A percentile compares a stretch with the other conserved stretches of the same genome.
Conservation (phyloP, 2,329 filamentous ascomycete genomes). For the Dichotomopilus funicola region DNA sequence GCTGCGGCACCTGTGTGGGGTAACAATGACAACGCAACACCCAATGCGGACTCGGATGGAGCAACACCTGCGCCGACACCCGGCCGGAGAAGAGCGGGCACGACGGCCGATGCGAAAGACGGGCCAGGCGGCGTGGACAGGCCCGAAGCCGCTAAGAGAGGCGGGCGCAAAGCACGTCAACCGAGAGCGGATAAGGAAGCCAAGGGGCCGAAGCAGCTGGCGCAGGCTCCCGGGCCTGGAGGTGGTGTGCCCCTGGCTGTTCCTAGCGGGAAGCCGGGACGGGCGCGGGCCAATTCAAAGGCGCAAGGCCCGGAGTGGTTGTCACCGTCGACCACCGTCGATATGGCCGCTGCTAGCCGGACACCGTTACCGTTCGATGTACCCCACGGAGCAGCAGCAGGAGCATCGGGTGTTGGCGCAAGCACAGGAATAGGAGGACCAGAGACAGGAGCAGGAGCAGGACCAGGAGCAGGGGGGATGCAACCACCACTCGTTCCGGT, state of each 20-base stretch:
- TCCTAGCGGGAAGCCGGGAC: conserved; percentile 38
- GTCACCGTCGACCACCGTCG: conserved; percentile 32
- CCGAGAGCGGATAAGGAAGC: conserved; percentile 40
- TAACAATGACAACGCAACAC: conserved; percentile 47
- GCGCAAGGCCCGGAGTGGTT: conserved; percentile 39
- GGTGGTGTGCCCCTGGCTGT: conserved; percentile 27
- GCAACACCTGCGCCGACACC: conserved; percentile 53
- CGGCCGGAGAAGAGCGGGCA: conserved; percentile 41
- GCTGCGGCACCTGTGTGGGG: conserved; percentile 67
- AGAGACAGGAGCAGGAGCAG: too few species aligned
- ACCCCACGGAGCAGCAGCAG: conserved; percentile 22
- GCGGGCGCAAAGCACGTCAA: conserved; percentile 33
- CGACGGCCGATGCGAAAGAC: conserved; percentile 15
- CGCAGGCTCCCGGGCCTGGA: conserved; percentile 37
- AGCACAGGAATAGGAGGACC: too few species aligned
- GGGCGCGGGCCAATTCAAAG: conserved; percentile 51
- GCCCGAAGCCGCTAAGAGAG: conserved; percentile 33
- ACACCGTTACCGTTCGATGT: conserved; percentile 40
- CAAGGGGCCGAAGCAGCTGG: conserved; percentile 34
- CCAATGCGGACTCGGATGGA: conserved; percentile 50
- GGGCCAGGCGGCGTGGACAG: conserved; percentile 36
- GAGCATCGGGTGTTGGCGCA: too few species aligned
- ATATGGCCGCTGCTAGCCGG: conserved; percentile 29
- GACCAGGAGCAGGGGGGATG: conserved; percentile 27
- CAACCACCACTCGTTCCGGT: conserved; percentile 37